These are phyloP conservation scores for Lactarius tabidus DNA, from an alignment of 768 basidiomycete genomes.

Conservation along the genomic window DNA sequence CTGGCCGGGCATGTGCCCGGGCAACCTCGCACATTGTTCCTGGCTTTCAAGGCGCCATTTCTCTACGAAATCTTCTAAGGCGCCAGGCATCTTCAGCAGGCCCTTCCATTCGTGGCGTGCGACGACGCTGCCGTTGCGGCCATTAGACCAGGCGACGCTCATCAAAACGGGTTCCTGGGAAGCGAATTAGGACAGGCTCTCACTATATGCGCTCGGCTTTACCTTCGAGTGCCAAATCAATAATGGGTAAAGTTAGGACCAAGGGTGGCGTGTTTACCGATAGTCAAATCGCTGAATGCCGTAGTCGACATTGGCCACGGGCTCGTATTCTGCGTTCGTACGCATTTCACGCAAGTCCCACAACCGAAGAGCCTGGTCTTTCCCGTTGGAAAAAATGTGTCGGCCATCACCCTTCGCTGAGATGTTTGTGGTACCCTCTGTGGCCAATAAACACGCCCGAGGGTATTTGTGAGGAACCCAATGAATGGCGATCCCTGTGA, in stretches of 20 bases:
- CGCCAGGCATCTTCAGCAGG: conserved; percentile 60
- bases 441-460: conserved; percentile 94
- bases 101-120: conserved; percentile 98
- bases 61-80: conserved; percentile 73
- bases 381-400: conserved; percentile 93
- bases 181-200: conserved; percentile 1
- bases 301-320: conserved; percentile 45
- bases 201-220: conserved; percentile 14
- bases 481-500: conserved; percentile 49
- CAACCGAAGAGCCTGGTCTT: conserved; percentile 86
- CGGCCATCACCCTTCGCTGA: conserved; percentile 95
- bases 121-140: conserved; percentile 64
- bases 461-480: conserved; percentile 56
- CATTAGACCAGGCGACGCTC: conserved; percentile 84
- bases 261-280: conserved; percentile 45
- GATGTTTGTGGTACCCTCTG: conserved; percentile 92
- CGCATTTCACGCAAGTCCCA: conserved; percentile 97
- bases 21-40: conserved; percentile 26
- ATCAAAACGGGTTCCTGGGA: conserved; percentile 80
- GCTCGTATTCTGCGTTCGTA: conserved; percentile 62
- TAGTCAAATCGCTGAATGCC: conserved; percentile 72
- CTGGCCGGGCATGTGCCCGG: conserved; percentile 21
- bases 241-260: neutral
- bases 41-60: conserved; percentile 39
- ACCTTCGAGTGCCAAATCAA: conserved; percentile 73